Base-by-base conservation (phyloP, 768 basidiomycete genomes). In the Nidula microcarpa region DNA sequence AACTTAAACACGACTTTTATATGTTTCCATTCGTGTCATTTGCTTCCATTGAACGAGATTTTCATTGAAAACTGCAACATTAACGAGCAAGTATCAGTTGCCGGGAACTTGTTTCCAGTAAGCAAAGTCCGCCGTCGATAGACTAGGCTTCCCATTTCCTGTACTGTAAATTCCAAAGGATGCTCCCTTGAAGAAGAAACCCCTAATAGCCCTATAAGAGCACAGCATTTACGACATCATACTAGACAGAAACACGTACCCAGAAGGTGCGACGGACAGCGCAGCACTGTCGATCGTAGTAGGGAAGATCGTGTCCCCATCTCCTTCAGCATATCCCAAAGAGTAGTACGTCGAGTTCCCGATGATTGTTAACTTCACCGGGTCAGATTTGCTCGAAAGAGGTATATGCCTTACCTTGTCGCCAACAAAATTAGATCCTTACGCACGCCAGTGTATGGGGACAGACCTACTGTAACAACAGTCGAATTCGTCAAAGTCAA, bases 131-230 rank as follows among this genome's bases (percentile, higher is more conserved):
- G 73, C 72, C 7, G 64, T 67, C 6, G 58, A 55, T 16, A 72
- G 58, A 44, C 63, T 71, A 0, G 72, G 71, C 52, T 63, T 69
- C 8, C 70, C 71, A 50, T 68, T 72, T 16, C 73, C 72, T 0
- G 72, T 72, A 53, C 68, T 72, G 55, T 75, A 75, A 5, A 70
- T 53, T 1, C 68, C 72, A 44, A 73, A 73, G 2, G 70, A 57
- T 13, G 69, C 59, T 2, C 72, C 73, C 54, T 71, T 71, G 63
- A 71, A 75, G 53, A 68, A 70, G 57, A 70, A 71, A 7, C 65
- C 69, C 9, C 73, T 74, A 50, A 5, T 30, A 30, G 4, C 23
- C 23, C 4, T 30, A 30, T 30, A 30, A 30, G 23, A 30, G 3
- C 23, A 30, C 3, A 30, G 23, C 23, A 30, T 30, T 30, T 30